Base-by-base conservation (phyloP, 2,329 filamentous ascomycete genomes). In the Beauveria bassiana region DNA sequence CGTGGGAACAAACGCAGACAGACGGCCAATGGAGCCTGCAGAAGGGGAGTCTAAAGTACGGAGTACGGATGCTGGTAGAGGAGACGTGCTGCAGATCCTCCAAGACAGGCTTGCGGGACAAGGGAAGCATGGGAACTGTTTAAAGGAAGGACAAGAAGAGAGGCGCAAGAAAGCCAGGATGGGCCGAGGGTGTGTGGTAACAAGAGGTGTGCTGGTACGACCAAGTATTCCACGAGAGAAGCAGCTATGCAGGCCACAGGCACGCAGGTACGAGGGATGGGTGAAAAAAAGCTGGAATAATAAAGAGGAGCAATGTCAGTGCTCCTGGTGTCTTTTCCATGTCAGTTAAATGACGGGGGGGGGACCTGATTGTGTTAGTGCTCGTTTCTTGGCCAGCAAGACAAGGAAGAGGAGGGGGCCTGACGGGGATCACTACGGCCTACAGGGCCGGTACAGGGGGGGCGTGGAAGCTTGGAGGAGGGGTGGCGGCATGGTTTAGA, bases 321-420 rank as follows among this genome's bases (percentile, higher is more conserved):
- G 45, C 45, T 47, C 31, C 31, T 34, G 31, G 31, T 34, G 31
- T 34, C 31, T 34, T 34, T 34, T 26, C 45, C 45, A 47, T 47
- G 45, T 47, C 20, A 24, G 45, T 47, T 47, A 26, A 47, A 47
- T 47, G 45, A 47, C 20, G 45, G 50, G 31, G 28, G 28, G 28
- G 38, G 52, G 53, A 16, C 53, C 12, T 50, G 56, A 22, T 45
- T 59, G 24, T 59, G 57, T 49, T 58, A 49, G 55, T 47, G 55
- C 43, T 6, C 38, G 42, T 43, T 55, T 45, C 16, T 16, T 20
- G 24, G 7, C 52, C 18, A 20, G 51, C 31, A 56, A n/a, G 40
- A 56, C 40, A 31, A 18, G 42, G 53, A 28, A 10, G 50, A 40
- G 31, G 31, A 34, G 31, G 50, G 31, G 34, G 34, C 34, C 34